A percentile compares a stretch with the other conserved stretches of the same genome.
Conservation (phyloP, 495 filamentous ascomycete genomes). For the Penicillium fimorum region DNA sequence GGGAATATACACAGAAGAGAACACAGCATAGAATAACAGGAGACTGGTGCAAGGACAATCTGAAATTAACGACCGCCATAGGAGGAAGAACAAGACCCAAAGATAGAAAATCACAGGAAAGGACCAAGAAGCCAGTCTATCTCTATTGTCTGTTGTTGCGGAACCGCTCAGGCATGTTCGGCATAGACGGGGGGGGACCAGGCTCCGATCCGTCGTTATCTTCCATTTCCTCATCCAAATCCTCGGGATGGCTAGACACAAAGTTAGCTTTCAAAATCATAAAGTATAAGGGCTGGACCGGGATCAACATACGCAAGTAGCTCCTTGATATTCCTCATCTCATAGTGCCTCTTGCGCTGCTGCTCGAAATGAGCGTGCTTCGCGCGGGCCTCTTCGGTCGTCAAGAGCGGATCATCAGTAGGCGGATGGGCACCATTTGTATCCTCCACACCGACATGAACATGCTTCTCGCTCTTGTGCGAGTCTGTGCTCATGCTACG, state of each 20-base stretch:
- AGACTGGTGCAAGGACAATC: neutral
- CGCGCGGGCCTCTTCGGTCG: conserved; percentile 75
- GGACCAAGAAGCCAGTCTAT: neutral
- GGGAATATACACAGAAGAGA: conserved; percentile 25
- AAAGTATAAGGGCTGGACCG: neutral
- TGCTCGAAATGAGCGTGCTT: conserved; percentile 90
- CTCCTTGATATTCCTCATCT: conserved; percentile 94
- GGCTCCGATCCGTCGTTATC: conserved; percentile 43
- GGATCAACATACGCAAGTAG: conserved; percentile 66
- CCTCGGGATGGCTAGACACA: conserved; percentile 43
- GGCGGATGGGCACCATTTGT: conserved; percentile 54
- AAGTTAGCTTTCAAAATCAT: conserved; percentile 10
- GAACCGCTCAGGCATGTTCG: conserved; percentile 36
- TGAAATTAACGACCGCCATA: conserved; percentile 2
- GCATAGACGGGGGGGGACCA: conserved; percentile 33
- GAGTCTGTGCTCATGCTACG: conserved; percentile 49
- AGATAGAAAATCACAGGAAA: conserved; percentile 5
- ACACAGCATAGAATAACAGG: neutral
- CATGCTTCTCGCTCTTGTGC: conserved; percentile 64
- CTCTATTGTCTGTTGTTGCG: conserved; percentile 20
- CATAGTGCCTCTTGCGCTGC: conserved; percentile 92
- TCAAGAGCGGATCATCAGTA: conserved; percentile 55
- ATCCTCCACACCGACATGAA: conserved; percentile 66
- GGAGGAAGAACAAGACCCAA: conserved; percentile 1
- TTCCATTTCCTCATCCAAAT: conserved; percentile 53